Percentiles rank a stretch among this genome's conserved stretches.
These are phyloP conservation scores for Penicillium lagena DNA, from an alignment of 495 filamentous ascomycete species.

Conservation along the genomic window DNA sequence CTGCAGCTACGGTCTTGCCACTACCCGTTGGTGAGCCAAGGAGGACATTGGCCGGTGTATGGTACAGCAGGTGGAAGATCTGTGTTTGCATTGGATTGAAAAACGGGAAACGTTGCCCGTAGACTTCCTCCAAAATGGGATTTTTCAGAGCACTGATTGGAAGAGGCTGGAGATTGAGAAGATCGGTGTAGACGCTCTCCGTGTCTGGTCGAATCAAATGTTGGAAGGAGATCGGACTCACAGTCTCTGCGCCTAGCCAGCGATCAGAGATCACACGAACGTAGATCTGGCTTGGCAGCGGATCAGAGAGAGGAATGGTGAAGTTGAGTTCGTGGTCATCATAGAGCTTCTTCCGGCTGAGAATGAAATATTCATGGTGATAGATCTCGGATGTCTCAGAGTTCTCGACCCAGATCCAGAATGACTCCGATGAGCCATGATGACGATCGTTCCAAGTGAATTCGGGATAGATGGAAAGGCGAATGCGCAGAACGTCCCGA, in stretches of 20 bases:
- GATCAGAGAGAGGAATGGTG: slow-evolving; percentile 91
- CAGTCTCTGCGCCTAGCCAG: slow-evolving; percentile 96
- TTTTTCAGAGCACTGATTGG: slow-evolving; percentile 86
- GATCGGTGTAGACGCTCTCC: slow-evolving; percentile 91
- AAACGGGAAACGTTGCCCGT: slow-evolving; percentile 79
- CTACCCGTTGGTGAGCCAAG: slow-evolving; percentile 96
- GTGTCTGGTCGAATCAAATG: slow-evolving; percentile 97
- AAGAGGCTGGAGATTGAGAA: slow-evolving; percentile 86
- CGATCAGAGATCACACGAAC: slow-evolving; percentile 89
- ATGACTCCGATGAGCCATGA: slow-evolving; percentile 90
- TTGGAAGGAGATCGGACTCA: slow-evolving; percentile 91
- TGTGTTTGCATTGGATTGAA: slow-evolving; percentile 99
- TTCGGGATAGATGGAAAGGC: slow-evolving; percentile 77
- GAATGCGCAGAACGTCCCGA: slow-evolving; percentile 84
- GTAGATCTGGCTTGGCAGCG: slow-evolving; percentile 90
- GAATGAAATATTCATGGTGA: slow-evolving; percentile 94
- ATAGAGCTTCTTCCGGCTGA: slow-evolving; percentile 79
- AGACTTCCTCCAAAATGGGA: slow-evolving; percentile 78
- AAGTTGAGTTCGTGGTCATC: slow-evolving; percentile 97
- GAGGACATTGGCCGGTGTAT: slow-evolving; percentile 84
- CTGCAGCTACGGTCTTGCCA: slow-evolving; percentile 93
- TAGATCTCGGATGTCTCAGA: slow-evolving; percentile 97
- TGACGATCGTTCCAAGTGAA: slow-evolving; percentile 96
- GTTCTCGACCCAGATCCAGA: slow-evolving; percentile 98
- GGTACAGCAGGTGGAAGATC: slow-evolving; percentile 92